These are phyloP conservation scores for Tremella yokohamensis DNA, from an alignment of 768 basidiomycete genomes.

Conservation along the genomic window DNA sequence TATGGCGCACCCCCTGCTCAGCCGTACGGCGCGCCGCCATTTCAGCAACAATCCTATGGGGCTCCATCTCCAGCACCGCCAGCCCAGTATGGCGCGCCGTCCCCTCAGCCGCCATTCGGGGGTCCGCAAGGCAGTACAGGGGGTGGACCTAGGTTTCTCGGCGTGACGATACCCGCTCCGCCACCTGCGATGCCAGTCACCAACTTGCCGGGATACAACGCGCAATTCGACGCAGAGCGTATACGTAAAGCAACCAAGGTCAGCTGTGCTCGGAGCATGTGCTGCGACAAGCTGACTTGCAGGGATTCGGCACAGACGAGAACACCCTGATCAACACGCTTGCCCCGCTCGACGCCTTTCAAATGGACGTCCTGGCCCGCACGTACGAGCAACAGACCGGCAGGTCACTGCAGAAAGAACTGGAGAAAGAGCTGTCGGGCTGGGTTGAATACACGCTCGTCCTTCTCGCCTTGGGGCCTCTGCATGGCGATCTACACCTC, in stretches of 20 bases:
- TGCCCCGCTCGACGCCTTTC: conserved; percentile 44
- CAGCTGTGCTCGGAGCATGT: conserved; percentile 4
- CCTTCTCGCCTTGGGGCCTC: conserved; percentile 46
- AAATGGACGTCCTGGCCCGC: conserved; percentile 46
- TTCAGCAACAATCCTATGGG: too few species aligned
- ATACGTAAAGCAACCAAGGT: conserved; percentile 53
- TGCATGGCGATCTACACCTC: conserved; percentile 47
- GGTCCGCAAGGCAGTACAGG: conserved; percentile 28
- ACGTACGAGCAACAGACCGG: conserved; percentile 49
- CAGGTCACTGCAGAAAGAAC: conserved; percentile 35
- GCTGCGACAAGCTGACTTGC: not conserved
- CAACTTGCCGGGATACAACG: conserved; percentile 42
- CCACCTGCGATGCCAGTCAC: conserved; percentile 45
- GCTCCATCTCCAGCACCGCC: conserved; percentile 15
- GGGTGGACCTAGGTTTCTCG: conserved; percentile 28
- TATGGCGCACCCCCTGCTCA: conserved; percentile 3
- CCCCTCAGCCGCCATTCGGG: conserved; percentile 15
- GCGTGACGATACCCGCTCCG: conserved; percentile 43
- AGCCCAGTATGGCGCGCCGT: conserved; percentile 21
- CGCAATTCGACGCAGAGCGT: conserved; percentile 48
- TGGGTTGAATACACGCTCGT: conserved; percentile 51
- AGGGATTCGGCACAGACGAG: conserved; percentile 51
- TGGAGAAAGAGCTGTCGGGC: conserved; percentile 50
- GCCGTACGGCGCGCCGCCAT: conserved; percentile 8
- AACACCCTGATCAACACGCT: conserved; percentile 44